Base-by-base conservation (phyloP, 768 basidiomycete species). In the Lepiota venenata region DNA sequence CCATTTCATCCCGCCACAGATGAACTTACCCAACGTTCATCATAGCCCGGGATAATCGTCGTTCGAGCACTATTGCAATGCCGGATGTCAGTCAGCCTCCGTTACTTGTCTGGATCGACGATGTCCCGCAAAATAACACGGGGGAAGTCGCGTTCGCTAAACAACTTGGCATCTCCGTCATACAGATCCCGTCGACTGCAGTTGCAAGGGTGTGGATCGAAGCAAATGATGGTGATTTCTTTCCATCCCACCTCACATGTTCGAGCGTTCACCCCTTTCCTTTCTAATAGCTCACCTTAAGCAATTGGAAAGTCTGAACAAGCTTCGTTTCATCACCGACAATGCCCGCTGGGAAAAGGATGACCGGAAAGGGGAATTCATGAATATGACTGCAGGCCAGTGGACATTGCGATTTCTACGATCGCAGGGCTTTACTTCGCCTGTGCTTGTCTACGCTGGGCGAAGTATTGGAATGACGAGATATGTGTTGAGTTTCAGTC, bases 251-350 rank as follows among this genome's bases (percentile, higher is more conserved):
- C 11, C 18, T 16, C 37, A 3, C 37, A 46, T 12, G 43, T 14
- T 27, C n/a, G 1, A 45, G 4, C 10, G 14, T 8, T 27, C 20
- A 3, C 25, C 22, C 39, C 27, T 45, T 42, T 0, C 21, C 21
- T 9, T 20, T 14, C 25, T 25, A 12, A 21, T 32, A 70, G 69
- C 37, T 8, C 60, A 66, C 47, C 54, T 71, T 12, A 59, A 58
- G 6, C 39, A 53, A 20, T 61, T 65, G 21, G 67, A 69, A 25
- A 18, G 55, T 4, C 42, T 57, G 1, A 46, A 56, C 32, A 49
- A 47, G 9, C 42, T 71, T 3, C 66, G 65, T 14, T 64, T 69
- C 55, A 69, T 71, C 42, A 63, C 68, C 3, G 69, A 69, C 20
- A 69, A 71, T 47, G 56, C 55, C 16, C 63, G 70, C 2, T 52